Base-by-base conservation (phyloP, 1,139 yeast species). In the Entelexis paramagnoliae region DNA sequence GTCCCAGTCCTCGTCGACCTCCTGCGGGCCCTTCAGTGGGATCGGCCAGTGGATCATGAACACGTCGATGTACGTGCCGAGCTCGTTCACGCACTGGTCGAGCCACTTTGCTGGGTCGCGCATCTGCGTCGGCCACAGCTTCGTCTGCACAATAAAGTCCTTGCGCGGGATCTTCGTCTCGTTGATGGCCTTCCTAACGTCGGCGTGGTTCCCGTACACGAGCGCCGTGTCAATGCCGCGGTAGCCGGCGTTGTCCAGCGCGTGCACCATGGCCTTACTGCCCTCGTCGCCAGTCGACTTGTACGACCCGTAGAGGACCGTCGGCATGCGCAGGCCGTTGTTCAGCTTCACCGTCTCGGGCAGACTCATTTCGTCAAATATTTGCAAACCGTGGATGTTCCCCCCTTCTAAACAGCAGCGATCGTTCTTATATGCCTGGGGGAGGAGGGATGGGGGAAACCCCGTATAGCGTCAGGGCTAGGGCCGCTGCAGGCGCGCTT, bases 1-100 rank as follows among this genome's bases (percentile, higher is more conserved):
- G 62, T 73, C 70, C 78, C 83, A 80, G 50, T 72, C 75, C 47
- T 70, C 66, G 54, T 77, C 72, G 49, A 54, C 22, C 53, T 69
- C 67, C 39, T 41, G 16, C 22, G 26, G 44, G 51, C 72, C 71
- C 61, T 66, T 68, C 54, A 73, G 73, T 1, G 85, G 75, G 50
- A 77, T 73, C 4, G 96, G 96, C 95, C 95, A 87, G 69, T 89
- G 96, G 63, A 86, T 76, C 65, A 88, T 74, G 66, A 81, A 82
- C 61, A 88, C 72, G 65, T 88, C 96, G 53, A 88, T 81, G 62
- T 88, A 88, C 51, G 84, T 94, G 60, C 84, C 69, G 2, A 56
- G 52, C 50, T 51, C 59, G 60, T 75, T 65, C 63, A 88, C 74
- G 2, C 93, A 81, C 48, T 66, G 69, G 48, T 81, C 77, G 52